Conservation (phyloP, 225 moss, liverwort and hornwort genomes). For the Climacium dendroides region DNA sequence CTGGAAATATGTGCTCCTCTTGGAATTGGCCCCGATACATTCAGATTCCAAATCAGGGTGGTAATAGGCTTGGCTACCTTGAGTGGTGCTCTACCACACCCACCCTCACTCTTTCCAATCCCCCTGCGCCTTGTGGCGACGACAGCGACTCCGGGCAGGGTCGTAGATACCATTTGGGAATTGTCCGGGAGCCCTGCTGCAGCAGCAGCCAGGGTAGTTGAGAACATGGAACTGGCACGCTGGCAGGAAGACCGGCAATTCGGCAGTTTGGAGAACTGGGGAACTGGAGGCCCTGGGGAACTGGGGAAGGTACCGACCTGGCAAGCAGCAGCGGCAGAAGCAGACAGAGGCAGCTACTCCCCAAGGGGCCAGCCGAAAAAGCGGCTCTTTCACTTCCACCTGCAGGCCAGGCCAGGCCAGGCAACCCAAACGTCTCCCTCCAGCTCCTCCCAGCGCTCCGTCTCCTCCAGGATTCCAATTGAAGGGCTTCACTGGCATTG, state of each 20-base stretch:
- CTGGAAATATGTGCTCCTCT: too few relatives aligned
- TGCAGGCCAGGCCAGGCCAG: neutral
- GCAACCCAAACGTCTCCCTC: neutral
- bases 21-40: too few relatives aligned
- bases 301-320: neutral
- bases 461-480: neutral
- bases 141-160: neutral
- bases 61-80: too few relatives aligned
- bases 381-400: neutral
- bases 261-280: neutral
- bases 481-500: neutral
- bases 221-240: neutral
- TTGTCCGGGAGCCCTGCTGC: neutral
- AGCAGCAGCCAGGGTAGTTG: neutral
- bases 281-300: neutral
- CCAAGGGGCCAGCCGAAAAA: neutral
- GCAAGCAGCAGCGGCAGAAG: neutral
- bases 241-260: neutral
- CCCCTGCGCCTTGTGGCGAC: neutral
- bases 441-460: neutral
- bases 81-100: too few relatives aligned
- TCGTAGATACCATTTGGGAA: neutral
- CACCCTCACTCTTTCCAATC: neutral
- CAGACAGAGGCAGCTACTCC: neutral
- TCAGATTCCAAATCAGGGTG: too few relatives aligned